Base-by-base conservation (phyloP, 2,329 filamentous ascomycete genomes). In the Diaporthe caulivora region DNA sequence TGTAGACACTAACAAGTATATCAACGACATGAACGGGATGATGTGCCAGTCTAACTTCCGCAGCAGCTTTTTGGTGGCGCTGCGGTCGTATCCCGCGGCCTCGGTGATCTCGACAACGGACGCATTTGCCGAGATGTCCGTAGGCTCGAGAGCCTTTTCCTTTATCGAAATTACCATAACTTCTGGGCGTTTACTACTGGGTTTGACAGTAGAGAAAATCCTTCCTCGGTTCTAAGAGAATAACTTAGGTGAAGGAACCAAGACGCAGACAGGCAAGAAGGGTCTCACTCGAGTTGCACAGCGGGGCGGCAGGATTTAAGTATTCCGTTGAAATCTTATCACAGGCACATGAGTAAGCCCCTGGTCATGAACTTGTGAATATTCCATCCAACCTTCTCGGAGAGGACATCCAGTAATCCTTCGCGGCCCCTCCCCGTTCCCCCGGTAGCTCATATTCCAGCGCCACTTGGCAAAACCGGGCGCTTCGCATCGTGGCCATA, bases 1-100 rank as follows among this genome's bases (percentile, higher is more conserved):
- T 40, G 6, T 3, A 18, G 18, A 2, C 2, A 60, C 71, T 26
- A 2, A 85, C 82, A 92, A 81, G 75, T 91, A 91, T 24, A 92
- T 85, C 0, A 92, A 78, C 5, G 89, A 86, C 75, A 92, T 86
- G 79, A 91, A 88, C 1, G 90, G 90, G 57, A 92, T 87, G 29
- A 92, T 84, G 77, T 86, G 82, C 82, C 85, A 81, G 79, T 91
- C 87, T 76, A 89, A 82, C 80, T 88, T 88, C 77, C 87, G 82
- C 49, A 91, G 78, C 0, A 91, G 84, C 71, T 81, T 84, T 76
- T 85, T 88, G n/a, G 85, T 90, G 21, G 82, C 82, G 34, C 78
- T 77, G 47, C 64, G 67, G 73, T 83, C 81, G 64, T 72, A 76
- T 29, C 67, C 75, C n/a, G 54, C 71, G 18, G 60, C 26, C 57